A percentile compares a stretch with the other conserved stretches of the same genome.
Conservation (phyloP, 495 filamentous ascomycete genomes). For the Neurospora sp. region DNA sequence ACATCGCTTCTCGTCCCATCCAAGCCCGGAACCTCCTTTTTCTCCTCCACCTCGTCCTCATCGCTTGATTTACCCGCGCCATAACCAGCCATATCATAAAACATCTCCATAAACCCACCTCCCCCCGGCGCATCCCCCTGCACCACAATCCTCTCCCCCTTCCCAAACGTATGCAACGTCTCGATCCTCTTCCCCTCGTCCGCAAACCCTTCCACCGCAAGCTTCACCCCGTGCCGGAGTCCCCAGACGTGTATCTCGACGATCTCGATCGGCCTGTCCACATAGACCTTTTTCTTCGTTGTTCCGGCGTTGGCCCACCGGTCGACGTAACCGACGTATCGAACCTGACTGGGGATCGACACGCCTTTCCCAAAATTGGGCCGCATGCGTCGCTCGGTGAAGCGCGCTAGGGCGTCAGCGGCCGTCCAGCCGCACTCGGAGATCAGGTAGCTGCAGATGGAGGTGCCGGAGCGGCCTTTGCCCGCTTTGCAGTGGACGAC, state of each 20-base stretch:
- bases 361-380: conserved; percentile 80
- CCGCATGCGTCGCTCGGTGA: conserved; percentile 83
- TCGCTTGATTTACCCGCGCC: neutral
- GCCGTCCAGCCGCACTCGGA: conserved; percentile 78
- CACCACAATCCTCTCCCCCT: conserved; percentile 63
- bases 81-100: conserved; percentile 44
- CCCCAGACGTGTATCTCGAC: conserved; percentile 88
- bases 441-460: conserved; percentile 80
- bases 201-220: conserved; percentile 74
- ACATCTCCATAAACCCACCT: conserved; percentile 36
- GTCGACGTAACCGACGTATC: conserved; percentile 87
- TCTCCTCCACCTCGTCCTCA: conserved; percentile 20
- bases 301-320: conserved; percentile 55
- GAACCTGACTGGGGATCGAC: conserved; percentile 83
- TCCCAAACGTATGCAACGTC: conserved; percentile 69
- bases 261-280: conserved; percentile 76
- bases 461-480: conserved; percentile 87
- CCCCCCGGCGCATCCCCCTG: conserved; percentile 43
- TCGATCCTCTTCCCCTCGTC: conserved; percentile 83
- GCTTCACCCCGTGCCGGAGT: conserved; percentile 75
- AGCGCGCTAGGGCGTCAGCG: conserved; percentile 67
- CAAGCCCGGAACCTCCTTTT: conserved; percentile 13
- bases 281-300: conserved; percentile 55
- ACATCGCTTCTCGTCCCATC: conserved; percentile 5
- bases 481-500: conserved; percentile 98